Conservation (phyloP, 805 yeast genomes). For the Lipomyces kockii region DNA sequence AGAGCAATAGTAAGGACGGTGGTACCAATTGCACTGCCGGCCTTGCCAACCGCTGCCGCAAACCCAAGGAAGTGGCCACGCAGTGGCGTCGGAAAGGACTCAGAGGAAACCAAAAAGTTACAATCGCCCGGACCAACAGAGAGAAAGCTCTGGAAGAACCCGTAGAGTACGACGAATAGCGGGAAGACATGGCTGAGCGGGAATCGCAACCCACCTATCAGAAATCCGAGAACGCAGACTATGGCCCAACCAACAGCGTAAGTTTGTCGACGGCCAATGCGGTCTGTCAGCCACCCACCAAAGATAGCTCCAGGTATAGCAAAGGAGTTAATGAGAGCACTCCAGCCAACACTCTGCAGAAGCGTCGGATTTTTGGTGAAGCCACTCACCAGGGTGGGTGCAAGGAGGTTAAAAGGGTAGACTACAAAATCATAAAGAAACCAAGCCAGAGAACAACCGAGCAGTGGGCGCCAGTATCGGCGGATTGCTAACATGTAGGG, state of each 20-base stretch:
- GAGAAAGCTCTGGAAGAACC: neutral
- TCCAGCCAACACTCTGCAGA: conserved; percentile 1
- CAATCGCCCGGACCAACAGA: neutral
- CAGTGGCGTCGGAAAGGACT: neutral
- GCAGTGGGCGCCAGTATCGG: neutral
- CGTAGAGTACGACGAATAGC: neutral
- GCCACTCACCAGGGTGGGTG: neutral
- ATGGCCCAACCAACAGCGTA: neutral
- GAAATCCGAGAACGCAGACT: neutral
- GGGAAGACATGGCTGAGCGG: neutral
- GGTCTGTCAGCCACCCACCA: neutral
- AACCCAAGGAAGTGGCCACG: neutral
- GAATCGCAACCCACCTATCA: neutral
- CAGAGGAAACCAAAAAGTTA: neutral
- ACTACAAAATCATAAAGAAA: neutral
- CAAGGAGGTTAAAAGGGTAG: neutral
- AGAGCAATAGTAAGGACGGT: neutral
- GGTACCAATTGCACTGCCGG: neutral
- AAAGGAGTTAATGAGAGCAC: neutral
- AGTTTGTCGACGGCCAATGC: neutral
- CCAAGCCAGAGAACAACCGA: neutral
- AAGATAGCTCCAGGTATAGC: neutral
- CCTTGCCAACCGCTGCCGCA: neutral
- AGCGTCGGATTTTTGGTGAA: neutral
- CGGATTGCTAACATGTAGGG: neutral